These are phyloP conservation scores for Naganishia albida DNA, from an alignment of 1,284 basidiomycete genomes.

Conservation along the genomic window DNA sequence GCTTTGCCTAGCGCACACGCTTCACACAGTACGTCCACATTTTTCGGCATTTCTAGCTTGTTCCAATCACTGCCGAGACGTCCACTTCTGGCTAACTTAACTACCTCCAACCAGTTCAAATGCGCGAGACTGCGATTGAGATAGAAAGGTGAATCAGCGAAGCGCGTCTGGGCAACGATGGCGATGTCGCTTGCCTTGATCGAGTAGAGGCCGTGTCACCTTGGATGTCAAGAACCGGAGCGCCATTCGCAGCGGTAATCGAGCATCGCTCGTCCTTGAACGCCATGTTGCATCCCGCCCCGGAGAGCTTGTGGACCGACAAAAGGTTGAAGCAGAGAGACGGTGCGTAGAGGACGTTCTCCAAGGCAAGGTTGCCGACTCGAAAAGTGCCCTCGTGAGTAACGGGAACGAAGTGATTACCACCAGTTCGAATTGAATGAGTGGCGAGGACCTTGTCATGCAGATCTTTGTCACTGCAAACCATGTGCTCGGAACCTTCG, in stretches of 20 bases:
- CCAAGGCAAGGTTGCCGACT: not conserved
- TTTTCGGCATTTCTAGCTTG: no score
- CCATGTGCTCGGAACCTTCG: constrained; percentile 7
- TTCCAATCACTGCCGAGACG: not conserved
- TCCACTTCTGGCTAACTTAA: constrained; percentile 13
- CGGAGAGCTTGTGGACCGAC: constrained; percentile 3
- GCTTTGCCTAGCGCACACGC: not conserved
- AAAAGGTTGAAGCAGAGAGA: constrained; percentile 16
- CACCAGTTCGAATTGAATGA: not conserved
- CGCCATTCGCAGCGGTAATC: not conserved
- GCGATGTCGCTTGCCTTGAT: not conserved
- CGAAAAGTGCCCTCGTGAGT: constrained; percentile 14
- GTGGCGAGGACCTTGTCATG: not conserved
- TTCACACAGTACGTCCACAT: not conserved
- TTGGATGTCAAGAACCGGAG: not conserved
- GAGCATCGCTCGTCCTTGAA: not conserved
- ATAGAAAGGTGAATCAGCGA: no score
- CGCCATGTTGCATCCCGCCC: not conserved
- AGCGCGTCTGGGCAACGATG: not conserved
- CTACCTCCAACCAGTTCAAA: constrained; percentile 20
- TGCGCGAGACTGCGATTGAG: constrained; percentile 27
- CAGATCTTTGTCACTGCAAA: not conserved
- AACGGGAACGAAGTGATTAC: not conserved
- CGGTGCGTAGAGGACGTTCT: constrained; percentile 19
- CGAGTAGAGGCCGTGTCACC: constrained; percentile 13